Base-by-base conservation (phyloP, 352 stramenopile species). In the Phytophthora foliorum region DNA sequence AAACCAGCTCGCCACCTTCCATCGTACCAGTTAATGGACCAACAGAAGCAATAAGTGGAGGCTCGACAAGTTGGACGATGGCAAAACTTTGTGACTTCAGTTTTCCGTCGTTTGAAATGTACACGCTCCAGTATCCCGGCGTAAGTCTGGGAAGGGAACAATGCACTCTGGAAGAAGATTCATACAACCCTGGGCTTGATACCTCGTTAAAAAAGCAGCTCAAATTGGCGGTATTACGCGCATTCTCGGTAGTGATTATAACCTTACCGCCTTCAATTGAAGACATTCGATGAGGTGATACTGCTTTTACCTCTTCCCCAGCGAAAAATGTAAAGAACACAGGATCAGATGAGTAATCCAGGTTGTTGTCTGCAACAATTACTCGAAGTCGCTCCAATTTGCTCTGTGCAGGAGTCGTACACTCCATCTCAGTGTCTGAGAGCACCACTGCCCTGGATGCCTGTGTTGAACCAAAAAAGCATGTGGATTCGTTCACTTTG, bases 311-410 rank as follows among this genome's bases (percentile, higher is more conserved):
- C 29, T 81, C 63, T 56, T 92, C 88, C 0, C 70, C 72, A 11
- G 73, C 45, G 41, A 66, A 34, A 39, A 80, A 92, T 6, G 51
- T 79, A 44, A 85, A 86, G 10, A 81, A 78, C 2, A 80, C 60
- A 0, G 57, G 31, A 8, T 78, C 64, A 29, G 36, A 38, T 2
- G 80, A 91, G 22, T 80, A 88, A 56, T 96, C 90, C 1, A 75
- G 48, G 7, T 74, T 82, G 29, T 96, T 97, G 64, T 85, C 93
- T 16, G 74, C 83, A 19, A 94, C 81, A 4, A 69, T 36, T 2
- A 97, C 73, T 24, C 44, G 56, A 34, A 81, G 27, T 27, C 32
- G 34, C 13, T 67, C 51, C 10, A 59, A 19, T 22, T 3, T 25
- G 21, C 53, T 63, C n/a, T 78, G 72, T 13, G 72, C 41, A 11